Evolutionary conservation across 1,139 yeast species (phyloP).

Genomic region (Lodderomyces jiufengensis): DNA sequence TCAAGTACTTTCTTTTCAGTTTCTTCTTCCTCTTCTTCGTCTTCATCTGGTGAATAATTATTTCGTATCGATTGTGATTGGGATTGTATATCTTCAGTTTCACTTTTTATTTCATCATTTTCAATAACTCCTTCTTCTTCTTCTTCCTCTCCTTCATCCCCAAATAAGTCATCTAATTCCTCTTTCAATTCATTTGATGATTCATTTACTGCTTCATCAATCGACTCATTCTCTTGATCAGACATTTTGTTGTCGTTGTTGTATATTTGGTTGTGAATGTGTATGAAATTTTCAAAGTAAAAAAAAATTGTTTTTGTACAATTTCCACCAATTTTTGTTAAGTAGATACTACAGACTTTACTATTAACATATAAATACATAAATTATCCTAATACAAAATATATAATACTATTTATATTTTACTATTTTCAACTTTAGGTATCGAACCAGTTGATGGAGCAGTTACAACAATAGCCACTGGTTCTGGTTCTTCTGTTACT

Average conservation of each 20-base stretch:
- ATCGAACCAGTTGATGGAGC: conserved; percentile 21
- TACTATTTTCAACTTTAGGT: conserved; percentile 9
- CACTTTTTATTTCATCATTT: conserved; percentile 4
- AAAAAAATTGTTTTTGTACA: not conserved
- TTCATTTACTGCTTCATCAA: conserved; percentile 7
- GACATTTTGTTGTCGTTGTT: conserved; percentile 6
- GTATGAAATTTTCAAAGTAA: not conserved
- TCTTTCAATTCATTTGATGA: conserved; percentile 16
- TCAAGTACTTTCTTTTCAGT: conserved; percentile 50
- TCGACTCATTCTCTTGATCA: conserved; percentile 9
- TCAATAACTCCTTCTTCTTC: conserved; percentile 17
- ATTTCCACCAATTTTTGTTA: too few species aligned
- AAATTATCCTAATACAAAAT: conserved; percentile 1
- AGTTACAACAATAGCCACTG: conserved; percentile 23
- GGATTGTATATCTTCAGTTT: conserved; percentile 13
- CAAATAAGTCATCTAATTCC: conserved; percentile 47
- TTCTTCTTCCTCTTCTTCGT: conserved; percentile 19
- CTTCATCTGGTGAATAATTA: conserved; percentile 12
- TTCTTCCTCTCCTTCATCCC: conserved; percentile 37
- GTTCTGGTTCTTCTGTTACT: conserved; percentile 6
- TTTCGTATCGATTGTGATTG: conserved; percentile 16
- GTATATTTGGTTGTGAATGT: not conserved
- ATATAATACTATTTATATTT: conserved; percentile 1
- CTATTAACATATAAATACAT: conserved; percentile 4
- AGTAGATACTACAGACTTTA: too few species aligned